phyloP scores from a whole-genome alignment of 306 rosid species.

The Glycine soja region DNA sequence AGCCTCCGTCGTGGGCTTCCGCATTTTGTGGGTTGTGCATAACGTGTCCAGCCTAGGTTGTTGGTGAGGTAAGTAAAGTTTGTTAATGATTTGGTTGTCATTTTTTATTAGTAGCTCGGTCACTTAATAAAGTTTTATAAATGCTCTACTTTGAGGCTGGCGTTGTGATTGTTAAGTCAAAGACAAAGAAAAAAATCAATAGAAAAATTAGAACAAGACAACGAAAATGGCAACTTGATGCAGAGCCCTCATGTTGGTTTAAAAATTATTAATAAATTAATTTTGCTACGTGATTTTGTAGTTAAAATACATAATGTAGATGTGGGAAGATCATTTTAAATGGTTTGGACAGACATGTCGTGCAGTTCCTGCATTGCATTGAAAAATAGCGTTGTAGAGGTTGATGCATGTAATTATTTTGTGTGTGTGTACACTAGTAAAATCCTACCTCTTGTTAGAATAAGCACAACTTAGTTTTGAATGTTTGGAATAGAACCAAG shows the following conservation, averaged over 20 bases:
- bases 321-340: conserved; percentile 23
- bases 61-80: too few relatives aligned
- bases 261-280: conserved; percentile 4
- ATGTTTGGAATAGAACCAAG: conserved; percentile 14
- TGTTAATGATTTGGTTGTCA: too few relatives aligned
- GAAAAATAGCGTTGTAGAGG: neutral
- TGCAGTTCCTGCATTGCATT: neutral
- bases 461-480: conserved; percentile 1
- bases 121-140: neutral
- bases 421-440: neutral
- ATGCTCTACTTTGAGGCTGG: neutral
- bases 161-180: neutral
- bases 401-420: neutral
- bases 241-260: neutral
- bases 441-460: neutral
- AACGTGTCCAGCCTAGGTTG: too few relatives aligned
- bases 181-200: conserved; percentile 12
- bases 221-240: conserved; percentile 34
- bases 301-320: neutral
- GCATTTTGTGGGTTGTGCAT: too few relatives aligned
- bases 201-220: conserved; percentile 32
- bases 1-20: too few relatives aligned
- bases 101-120: too few relatives aligned
- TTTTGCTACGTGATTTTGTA: neutral
- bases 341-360: neutral